phyloP scores from a whole-genome alignment of 1,284 basidiomycete genomes.

The Retiboletus flavoniger region DNA sequence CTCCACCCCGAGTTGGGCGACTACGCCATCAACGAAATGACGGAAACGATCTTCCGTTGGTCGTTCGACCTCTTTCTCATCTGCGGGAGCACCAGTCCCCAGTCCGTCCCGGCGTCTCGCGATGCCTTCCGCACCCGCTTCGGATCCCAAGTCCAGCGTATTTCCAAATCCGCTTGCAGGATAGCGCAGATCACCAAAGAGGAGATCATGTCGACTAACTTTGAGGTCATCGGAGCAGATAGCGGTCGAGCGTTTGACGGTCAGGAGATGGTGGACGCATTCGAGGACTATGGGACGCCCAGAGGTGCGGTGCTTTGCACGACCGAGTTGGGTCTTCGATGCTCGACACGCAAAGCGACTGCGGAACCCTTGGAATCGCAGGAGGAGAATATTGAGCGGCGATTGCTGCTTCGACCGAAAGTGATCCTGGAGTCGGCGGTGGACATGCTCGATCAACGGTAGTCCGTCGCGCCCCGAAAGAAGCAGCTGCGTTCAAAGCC shows the following conservation, averaged over 20 bases:
- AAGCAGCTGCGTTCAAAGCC: not conserved
- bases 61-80: slow-evolving; percentile 62
- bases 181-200: slow-evolving; percentile 61
- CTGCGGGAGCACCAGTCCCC: slow-evolving; percentile 51
- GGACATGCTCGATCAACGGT: slow-evolving; percentile 50
- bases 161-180: slow-evolving; percentile 58
- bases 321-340: slow-evolving; percentile 67
- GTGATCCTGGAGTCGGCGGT: slow-evolving; percentile 70
- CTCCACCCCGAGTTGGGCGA: slow-evolving; percentile 66
- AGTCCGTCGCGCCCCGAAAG: not conserved
- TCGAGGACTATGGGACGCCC: slow-evolving; percentile 57
- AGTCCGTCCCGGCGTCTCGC: slow-evolving; percentile 36
- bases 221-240: slow-evolving; percentile 62
- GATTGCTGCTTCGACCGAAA: slow-evolving; percentile 63
- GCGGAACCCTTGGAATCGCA: slow-evolving; percentile 30
- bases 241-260: slow-evolving; percentile 50
- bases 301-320: slow-evolving; percentile 57
- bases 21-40: slow-evolving; percentile 62
- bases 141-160: slow-evolving; percentile 57
- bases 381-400: slow-evolving; percentile 52
- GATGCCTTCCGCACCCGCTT: slow-evolving; percentile 52
- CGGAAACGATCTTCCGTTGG: slow-evolving; percentile 69
- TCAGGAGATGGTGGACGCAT: slow-evolving; percentile 62
- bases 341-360: slow-evolving; percentile 50
- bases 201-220: slow-evolving; percentile 70